phyloP scores from a whole-genome alignment of 2,329 filamentous ascomycete species.

The Thelonectria discophora region DNA sequence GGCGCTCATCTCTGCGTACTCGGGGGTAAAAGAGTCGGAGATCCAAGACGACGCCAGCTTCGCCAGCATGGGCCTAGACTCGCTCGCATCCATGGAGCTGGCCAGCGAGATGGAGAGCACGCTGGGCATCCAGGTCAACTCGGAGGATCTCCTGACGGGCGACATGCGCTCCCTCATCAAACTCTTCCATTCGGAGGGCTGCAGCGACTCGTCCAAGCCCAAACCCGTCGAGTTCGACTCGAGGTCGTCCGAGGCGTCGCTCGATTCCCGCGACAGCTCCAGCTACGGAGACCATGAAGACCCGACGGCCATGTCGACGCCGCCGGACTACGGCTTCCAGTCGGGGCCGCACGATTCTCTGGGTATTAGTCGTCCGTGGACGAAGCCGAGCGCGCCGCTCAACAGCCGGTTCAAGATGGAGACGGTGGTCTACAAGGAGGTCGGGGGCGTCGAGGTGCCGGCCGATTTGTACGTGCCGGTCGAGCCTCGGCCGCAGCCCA shows the following conservation, averaged over 20 bases:
- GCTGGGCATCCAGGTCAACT: conserved; percentile 22
- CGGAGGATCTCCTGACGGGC: conserved; percentile 24
- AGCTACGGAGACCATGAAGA: conserved; percentile 12
- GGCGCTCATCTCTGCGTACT: conserved; percentile 25
- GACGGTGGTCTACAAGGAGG: conserved; percentile 27
- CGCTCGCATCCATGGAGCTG: conserved; percentile 32
- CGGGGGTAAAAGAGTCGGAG: conserved; percentile 27
- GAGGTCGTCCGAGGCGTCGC: conserved; percentile 11
- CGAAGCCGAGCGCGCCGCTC: conserved; percentile 6
- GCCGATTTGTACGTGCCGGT: conserved; percentile 30
- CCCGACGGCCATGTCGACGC: conserved; percentile 22
- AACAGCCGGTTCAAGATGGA: conserved; percentile 25
- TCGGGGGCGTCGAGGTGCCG: conserved; percentile 26
- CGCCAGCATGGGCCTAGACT: conserved; percentile 31
- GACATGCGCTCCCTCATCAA: conserved; percentile 15
- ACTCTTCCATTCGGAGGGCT: conserved; percentile 4
- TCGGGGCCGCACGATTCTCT: conserved; percentile 2
- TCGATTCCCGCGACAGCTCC: conserved; percentile 1
- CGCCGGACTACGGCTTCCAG: conserved; percentile 14
- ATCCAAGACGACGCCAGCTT: conserved; percentile 28
- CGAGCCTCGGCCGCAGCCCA: conserved; percentile 14
- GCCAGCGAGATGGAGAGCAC: conserved; percentile 29
- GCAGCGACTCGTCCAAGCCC: neutral
- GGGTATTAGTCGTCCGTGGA: conserved; percentile 20
- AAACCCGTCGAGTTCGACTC: conserved; percentile 9